Conservation (phyloP, 2,329 filamentous ascomycete genomes). For the Rutstroemia sp. region DNA sequence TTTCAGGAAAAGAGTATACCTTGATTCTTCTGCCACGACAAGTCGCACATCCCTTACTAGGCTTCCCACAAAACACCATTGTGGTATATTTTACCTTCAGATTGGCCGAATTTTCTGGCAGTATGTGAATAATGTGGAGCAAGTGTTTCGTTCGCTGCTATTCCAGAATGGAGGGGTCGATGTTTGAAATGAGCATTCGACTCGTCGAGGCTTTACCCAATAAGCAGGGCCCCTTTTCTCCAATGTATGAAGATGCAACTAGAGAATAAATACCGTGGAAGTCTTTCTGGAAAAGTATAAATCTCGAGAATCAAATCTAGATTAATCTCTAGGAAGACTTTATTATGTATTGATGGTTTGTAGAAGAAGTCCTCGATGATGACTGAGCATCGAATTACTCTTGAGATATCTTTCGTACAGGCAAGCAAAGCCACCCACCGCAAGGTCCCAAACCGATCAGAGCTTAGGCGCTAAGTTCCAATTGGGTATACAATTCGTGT, state of each 20-base stretch:
- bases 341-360: too few relatives aligned
- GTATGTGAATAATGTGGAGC: not conserved
- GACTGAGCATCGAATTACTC: too few relatives aligned
- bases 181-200: not conserved
- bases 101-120: not conserved
- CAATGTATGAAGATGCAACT: not conserved
- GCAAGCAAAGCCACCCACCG: too few relatives aligned
- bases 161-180: not conserved
- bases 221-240: not conserved
- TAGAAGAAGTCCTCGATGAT: too few relatives aligned
- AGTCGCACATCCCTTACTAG: conserved; percentile 18
- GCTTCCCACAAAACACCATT: conserved; percentile 25
- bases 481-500: too few relatives aligned
- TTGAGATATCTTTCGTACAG: too few relatives aligned
- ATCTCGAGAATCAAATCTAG: too few relatives aligned
- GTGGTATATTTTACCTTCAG: not conserved
- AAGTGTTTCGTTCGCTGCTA: not conserved
- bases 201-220: not conserved
- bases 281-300: too few relatives aligned
- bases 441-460: too few relatives aligned
- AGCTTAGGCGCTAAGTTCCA: too few relatives aligned
- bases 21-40: conserved; percentile 23
- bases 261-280: too few relatives aligned
- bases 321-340: too few relatives aligned
- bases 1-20: conserved; percentile 6